phyloP scores from a whole-genome alignment of 108 stramenopile genomes.

The Chaetoceros tenuissimus region DNA sequence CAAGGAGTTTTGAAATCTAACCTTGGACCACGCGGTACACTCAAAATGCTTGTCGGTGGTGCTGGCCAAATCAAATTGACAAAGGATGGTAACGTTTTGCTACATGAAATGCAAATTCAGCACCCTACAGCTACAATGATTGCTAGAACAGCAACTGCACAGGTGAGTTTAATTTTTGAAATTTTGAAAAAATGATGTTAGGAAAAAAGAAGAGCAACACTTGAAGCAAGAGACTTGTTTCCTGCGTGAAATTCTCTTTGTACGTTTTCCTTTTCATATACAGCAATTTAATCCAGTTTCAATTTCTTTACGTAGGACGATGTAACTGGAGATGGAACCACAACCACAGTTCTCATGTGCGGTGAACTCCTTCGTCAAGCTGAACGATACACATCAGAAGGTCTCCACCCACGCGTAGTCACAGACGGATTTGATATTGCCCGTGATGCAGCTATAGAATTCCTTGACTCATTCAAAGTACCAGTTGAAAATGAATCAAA shows the following conservation, averaged over 20 bases:
- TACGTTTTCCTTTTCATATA: background rate
- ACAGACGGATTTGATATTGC: conserved; percentile 96
- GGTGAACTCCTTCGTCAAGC: conserved; percentile 97
- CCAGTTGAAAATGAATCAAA: conserved; percentile 4
- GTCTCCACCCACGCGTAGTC: conserved; percentile 94
- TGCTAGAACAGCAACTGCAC: conserved; percentile 98
- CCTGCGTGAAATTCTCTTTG: background rate
- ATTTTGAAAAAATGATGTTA: background rate
- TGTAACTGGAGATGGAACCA: conserved; percentile 96
- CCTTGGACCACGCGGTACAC: conserved; percentile 93
- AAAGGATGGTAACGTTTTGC: conserved; percentile 96
- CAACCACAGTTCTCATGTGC: conserved; percentile 90
- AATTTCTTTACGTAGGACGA: conserved; percentile 47
- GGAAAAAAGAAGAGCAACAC: too few species aligned
- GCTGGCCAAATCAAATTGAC: conserved; percentile 99
- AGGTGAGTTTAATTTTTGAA: conserved; percentile 16
- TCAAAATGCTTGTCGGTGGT: conserved; percentile 99
- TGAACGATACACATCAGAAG: conserved; percentile 88
- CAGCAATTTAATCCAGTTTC: background rate
- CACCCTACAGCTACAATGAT: conserved; percentile 98
- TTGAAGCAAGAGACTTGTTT: background rate
- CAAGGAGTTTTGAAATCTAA: conserved; percentile 89
- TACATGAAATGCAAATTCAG: conserved; percentile 99
- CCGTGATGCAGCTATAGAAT: conserved; percentile 71
- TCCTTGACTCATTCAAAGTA: conserved; percentile 78